phyloP scores from a whole-genome alignment of 2,329 filamentous ascomycete species.

The Aureobasidium namibiae region DNA sequence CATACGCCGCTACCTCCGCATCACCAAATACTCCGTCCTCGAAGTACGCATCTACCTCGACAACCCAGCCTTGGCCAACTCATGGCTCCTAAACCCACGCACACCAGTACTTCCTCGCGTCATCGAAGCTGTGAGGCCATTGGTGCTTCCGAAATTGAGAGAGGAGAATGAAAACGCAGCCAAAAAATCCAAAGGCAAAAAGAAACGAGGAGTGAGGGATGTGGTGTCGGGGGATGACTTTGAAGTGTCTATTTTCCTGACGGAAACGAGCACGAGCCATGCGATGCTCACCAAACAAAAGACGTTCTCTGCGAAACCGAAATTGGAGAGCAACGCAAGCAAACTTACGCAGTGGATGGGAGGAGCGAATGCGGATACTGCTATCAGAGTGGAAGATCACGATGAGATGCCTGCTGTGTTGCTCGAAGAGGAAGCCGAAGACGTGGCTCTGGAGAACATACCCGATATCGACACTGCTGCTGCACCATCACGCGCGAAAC shows the following conservation, averaged over 20 bases:
- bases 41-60: slow-evolving; percentile 96
- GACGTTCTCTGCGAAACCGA: slow-evolving; percentile 44
- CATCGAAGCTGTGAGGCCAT: slow-evolving; percentile 74
- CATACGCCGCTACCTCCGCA: slow-evolving; percentile 79
- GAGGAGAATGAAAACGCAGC: slow-evolving; percentile 64
- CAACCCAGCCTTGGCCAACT: slow-evolving; percentile 70
- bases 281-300: slow-evolving; percentile 82
- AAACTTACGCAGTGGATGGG: slow-evolving; percentile 40
- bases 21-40: slow-evolving; percentile 88
- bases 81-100: slow-evolving; percentile 74
- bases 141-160: slow-evolving; percentile 81
- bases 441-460: slow-evolving; percentile 46
- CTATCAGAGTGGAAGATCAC: slow-evolving; percentile 32
- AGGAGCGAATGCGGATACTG: slow-evolving; percentile 32
- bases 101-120: slow-evolving; percentile 73
- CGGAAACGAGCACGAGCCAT: slow-evolving; percentile 76
- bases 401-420: slow-evolving; percentile 37
- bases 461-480: slow-evolving; percentile 42
- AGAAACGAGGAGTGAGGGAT: slow-evolving; percentile 76
- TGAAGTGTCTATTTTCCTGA: slow-evolving; percentile 89
- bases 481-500: background rate
- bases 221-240: slow-evolving; percentile 88
- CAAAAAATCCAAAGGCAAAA: slow-evolving; percentile 51
- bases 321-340: slow-evolving; percentile 37
- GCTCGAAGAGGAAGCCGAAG: slow-evolving; percentile 42